Evolutionary conservation across 495 filamentous ascomycete genomes (phyloP).

Genomic region (Cudoniella acicularis): DNA sequence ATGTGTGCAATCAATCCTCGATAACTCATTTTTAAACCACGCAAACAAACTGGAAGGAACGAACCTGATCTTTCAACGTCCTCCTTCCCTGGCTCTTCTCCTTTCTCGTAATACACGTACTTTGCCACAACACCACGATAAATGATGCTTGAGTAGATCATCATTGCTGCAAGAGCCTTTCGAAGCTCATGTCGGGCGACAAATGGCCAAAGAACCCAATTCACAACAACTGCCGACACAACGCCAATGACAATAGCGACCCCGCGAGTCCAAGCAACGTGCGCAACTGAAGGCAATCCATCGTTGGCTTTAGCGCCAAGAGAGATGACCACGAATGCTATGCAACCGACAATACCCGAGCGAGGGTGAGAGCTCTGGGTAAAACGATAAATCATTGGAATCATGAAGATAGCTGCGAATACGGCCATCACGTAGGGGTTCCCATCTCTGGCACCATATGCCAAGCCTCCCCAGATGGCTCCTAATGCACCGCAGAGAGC

Average conservation of each 20-base stretch:
- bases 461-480: slow-evolving; percentile 50
- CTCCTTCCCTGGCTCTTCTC: slow-evolving; percentile 42
- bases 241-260: slow-evolving; percentile 47
- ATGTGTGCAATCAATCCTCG: too few species aligned
- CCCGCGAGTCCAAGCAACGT: slow-evolving; percentile 45
- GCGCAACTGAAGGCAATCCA: slow-evolving; percentile 30
- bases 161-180: slow-evolving; percentile 50
- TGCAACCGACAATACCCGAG: slow-evolving; percentile 35
- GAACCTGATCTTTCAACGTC: slow-evolving; percentile 44
- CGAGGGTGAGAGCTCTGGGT: slow-evolving; percentile 52
- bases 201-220: slow-evolving; percentile 59
- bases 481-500: slow-evolving; percentile 43
- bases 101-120: slow-evolving; percentile 54
- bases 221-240: slow-evolving; percentile 46
- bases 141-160: slow-evolving; percentile 51
- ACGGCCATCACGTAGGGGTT: slow-evolving; percentile 51
- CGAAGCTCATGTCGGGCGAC: slow-evolving; percentile 55
- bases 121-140: slow-evolving; percentile 52
- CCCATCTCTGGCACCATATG: slow-evolving; percentile 44
- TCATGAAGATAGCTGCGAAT: slow-evolving; percentile 54
- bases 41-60: background rate
- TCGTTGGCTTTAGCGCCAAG: slow-evolving; percentile 37
- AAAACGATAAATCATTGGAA: slow-evolving; percentile 55
- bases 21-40: background rate
- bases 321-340: slow-evolving; percentile 53